Evolutionary conservation across 257 asterid species (phyloP), one percentile per base, ranked within the genome.

Genomic region (Solanum pinnatisectum): DNA sequence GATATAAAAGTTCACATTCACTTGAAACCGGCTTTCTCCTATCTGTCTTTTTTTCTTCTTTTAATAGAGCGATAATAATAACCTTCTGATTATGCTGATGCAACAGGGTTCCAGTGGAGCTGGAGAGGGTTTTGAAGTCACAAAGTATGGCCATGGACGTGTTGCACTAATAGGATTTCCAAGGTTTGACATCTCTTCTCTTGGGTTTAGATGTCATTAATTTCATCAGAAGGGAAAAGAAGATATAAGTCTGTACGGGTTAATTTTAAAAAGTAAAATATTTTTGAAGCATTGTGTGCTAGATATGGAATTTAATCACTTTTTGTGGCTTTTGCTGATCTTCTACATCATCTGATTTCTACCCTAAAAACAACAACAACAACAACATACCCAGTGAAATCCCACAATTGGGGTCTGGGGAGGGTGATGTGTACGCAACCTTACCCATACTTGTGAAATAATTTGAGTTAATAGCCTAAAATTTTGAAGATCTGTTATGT

Each of bases 91-190:
- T 74, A 22, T 74, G 83, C 83, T 37, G 52, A 74, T 74, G 83
- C 52, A 63, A 87, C 90, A 97, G 98, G 99, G 98, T 84, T 90
- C 99, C 78, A 94, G 97, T 91, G 99, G 96, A 91, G 98, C 95
- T 86, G 98, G 98, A 89, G 99, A 97, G 33, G 99, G 99, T 87
- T 97, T 97, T 90, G 99, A 97, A 92, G 99, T 95, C 90, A 95
- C 99, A 79, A 97, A 97, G 92, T 97, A 79, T 91, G 99, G 99
- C 79, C 99, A 97, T 89, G 98, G 98, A 70, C 98, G 98, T 84
- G 99, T 97, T 33, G 98, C 99, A n/a, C 93, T 97, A 83, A 97
- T 97, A 89, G 99, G 99, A 88, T 97, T 95, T 90, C 99, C 99
- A 90, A 97, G 99, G 99, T 96, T 88, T 83, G 93, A 79, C 86